phyloP scores from a whole-genome alignment of 768 basidiomycete genomes.

The Mycena galopus region DNA sequence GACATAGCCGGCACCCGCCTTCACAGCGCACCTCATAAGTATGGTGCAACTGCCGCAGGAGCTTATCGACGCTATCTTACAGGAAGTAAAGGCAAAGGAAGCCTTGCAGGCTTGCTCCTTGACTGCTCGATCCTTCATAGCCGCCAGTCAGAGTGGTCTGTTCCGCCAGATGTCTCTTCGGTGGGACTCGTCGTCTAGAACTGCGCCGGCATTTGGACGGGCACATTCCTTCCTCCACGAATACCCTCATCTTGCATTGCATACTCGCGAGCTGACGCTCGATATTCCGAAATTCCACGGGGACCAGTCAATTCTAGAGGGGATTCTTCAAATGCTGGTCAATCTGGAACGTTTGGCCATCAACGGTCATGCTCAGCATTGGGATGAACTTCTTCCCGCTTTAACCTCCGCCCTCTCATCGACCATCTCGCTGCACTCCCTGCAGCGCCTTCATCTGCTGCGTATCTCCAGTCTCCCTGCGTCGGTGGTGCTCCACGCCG shows the following conservation, averaged over 20 bases:
- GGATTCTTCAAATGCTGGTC: neutral
- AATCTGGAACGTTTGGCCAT: constrained; percentile 6
- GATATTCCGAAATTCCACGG: neutral
- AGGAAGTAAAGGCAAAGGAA: neutral
- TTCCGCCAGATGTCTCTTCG: constrained; percentile 4
- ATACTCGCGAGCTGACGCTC: neutral
- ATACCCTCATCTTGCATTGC: neutral
- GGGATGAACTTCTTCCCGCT: neutral
- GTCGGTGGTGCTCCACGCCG: constrained; percentile 4
- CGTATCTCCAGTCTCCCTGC: neutral
- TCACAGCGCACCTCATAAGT: too few relatives aligned
- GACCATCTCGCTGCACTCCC: neutral
- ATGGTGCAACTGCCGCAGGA: constrained; percentile 4
- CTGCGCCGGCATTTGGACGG: neutral
- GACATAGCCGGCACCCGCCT: too few relatives aligned
- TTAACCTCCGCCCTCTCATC: neutral
- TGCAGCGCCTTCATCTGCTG: neutral
- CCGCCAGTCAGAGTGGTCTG: neutral
- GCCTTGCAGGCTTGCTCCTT: neutral
- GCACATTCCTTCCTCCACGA: neutral
- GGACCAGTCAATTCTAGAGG: neutral
- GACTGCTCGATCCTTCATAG: neutral
- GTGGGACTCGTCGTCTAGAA: neutral
- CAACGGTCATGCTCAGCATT: neutral
- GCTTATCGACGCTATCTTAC: constrained; percentile 4